Base-by-base conservation (phyloP, 192 early-diverging fungal species). In the Umbelopsis isabellina region DNA sequence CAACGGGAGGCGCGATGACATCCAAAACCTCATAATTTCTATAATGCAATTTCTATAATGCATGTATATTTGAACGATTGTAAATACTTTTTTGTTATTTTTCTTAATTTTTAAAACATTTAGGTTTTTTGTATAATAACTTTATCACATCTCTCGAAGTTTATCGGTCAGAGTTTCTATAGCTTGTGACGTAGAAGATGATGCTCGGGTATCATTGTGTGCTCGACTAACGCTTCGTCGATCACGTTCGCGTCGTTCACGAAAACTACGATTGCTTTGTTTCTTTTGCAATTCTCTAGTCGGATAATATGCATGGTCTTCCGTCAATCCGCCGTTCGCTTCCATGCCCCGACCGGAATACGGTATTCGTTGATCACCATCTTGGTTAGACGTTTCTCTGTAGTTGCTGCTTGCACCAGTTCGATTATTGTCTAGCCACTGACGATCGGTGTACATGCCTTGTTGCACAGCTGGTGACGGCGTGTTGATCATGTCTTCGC, bases 201-300 rank as follows among this genome's bases (percentile, higher is more conserved):
- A 37, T 27, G 55, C 55, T 61, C 55, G 55, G 55, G 55, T 61
- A 61, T 61, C 55, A 61, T 61, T 61, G 30, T 61, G 20, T 5
- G 49, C 35, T 51, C 67, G 67, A 50, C 67, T 70, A 46, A 78
- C 52, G 25, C 68, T 78, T 44, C 72, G 73, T 44, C 76, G 55
- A 58, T 78, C 76, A n/a, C 76, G 67, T 25, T 78, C 76, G 15
- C 76, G 67, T 25, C 76, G 66, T 70, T 78, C 76, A 46, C 76
- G 67, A 50, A 78, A 78, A 46, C 76, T 78, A n/a, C 51, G 68
- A 47, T 72, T 78, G 49, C 76, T 78, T 25, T 78, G 76, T 25
- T 78, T 78, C 22, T 78, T 78, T 20, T 72, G 71, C 8, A 78
- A 30, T 35, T 61, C 55, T 61, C 55, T 61, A 35, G 55, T 33